Evolutionary conservation across 2,329 filamentous ascomycete genomes (phyloP).

Genomic region (Ophiostoma himal-ulmi): DNA sequence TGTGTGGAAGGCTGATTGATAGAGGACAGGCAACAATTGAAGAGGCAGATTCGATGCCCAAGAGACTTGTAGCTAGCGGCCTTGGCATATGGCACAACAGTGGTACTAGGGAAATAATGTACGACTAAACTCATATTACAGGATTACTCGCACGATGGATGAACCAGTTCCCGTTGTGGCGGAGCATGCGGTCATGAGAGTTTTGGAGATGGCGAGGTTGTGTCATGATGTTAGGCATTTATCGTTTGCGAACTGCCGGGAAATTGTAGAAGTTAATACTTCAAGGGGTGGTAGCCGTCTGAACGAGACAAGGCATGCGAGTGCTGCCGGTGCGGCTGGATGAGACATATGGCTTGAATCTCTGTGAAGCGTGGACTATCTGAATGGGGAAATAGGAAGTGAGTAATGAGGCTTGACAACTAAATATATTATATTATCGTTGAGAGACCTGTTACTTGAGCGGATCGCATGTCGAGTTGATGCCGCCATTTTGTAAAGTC

Average conservation of each 20-base stretch:
- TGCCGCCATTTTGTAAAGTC: too few species aligned
- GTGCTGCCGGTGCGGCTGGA: not conserved
- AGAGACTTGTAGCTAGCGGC: not conserved
- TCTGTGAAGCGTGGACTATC: not conserved
- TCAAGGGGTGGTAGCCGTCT: not conserved
- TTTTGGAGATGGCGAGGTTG: not conserved
- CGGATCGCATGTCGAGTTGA: not conserved
- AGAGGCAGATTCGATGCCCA: not conserved
- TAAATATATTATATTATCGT: not conserved
- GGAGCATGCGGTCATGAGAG: constrained; percentile 2
- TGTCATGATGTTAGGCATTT: not conserved
- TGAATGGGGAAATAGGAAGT: not conserved
- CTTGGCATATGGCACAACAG: not conserved
- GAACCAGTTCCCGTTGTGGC: not conserved
- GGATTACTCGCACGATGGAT: not conserved
- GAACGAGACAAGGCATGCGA: not conserved
- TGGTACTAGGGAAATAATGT: not conserved
- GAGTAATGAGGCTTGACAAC: not conserved
- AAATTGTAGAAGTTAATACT: not conserved
- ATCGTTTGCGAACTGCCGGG: not conserved
- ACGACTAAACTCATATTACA: not conserved
- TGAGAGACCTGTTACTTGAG: not conserved
- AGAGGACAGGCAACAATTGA: not conserved
- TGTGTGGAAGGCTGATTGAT: constrained; percentile 2
- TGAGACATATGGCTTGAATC: not conserved